Evolutionary conservation across 2,329 filamentous ascomycete genomes (phyloP), one percentile per base, ranked within the genome.

Genomic region (Meredithiella fracta): DNA sequence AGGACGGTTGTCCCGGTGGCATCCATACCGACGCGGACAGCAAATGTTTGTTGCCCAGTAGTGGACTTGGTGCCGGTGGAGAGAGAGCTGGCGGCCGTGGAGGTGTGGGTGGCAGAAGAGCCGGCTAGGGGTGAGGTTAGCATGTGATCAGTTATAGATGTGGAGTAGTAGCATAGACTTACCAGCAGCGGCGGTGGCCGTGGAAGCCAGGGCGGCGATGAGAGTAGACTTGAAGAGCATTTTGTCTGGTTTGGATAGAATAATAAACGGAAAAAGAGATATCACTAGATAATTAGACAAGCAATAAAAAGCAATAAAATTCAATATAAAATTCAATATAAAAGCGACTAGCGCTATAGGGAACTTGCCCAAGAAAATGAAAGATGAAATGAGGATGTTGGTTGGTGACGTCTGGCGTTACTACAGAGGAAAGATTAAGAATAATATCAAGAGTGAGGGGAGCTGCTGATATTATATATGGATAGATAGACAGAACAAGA

Each of bases 21-120:
- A 23, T 67, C 71, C 61, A 69, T 67, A 60, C 77, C 77, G 57
- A 89, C 85, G 60, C 78, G 76, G 56, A 88, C 78, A 58, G 60
- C 59, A 47, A 61, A 59, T 3, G 58, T 59, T 44, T 56, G 17
- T 5, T 34, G 47, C 6, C 57, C 57, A 6, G 20, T 53, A 8
- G 40, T 17, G 40, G 40, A 38, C 37, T 3, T 8, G 49, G 26
- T n/a, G 31, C 31, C 54, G 22, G 54, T 51, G 55, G 22, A 29
- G 9, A 49, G 34, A 50, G 54, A 22, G 17, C n/a, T 23, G 4
- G 34, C 23, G 15, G 47, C 23, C 20, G 55, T 34, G 11, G 29
- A 34, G 29, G 29, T 29, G 34, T n/a, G 15, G 22, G 40, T 47
- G 29, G 23, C 37, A 9, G 54, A 51, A 23, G 37, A 17, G 11